Evolutionary conservation across 2,329 filamentous ascomycete genomes (phyloP), one percentile per base, ranked within the genome.

Genomic region (Exophiala calicioides): DNA sequence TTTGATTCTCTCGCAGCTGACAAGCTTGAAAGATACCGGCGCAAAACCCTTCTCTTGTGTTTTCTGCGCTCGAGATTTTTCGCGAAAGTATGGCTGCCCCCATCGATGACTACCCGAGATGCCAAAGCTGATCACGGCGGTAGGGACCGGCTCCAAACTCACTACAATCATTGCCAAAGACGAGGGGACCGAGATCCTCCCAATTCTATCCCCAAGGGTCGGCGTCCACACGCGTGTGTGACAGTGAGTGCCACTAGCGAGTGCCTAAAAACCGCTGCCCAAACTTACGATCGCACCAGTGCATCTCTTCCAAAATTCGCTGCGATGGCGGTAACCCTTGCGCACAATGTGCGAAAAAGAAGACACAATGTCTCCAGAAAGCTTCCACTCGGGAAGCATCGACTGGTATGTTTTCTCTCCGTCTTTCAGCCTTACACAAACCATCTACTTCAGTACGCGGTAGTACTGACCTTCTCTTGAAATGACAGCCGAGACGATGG

Each of bases 201-300:
- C 12, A 69, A 70, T 51, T 71, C 70, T 0, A 69, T 70, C 7
- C 67, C 72, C 53, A 65, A 71, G 58, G 71, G 71, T 33, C 63
- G 71, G 53, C 60, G 70, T 24, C 68, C 69, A 39, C 71, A 74
- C 68, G 71, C 71, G 3, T 74, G 71, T 56, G 68, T 72, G 64
- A 71, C 70, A 24, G 71, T 68, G 60, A 57, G 64, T n/a, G n/a
- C n/a, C n/a, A 15, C 19, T 61, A n/a, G 12, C 12, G 24, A 12
- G 7, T 27, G 7, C 12, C 12, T 12, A 27, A 27, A 12, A 37
- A 8, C 9, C 19, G 13, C 23, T 3, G 10, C 19, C 13, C 29
- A 27, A 20, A 20, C 39, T 39, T 19, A 26, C 26, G n/a, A 21
- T 10, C 10, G 12, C 4, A 20, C 19, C 34, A 73, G 71, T 74